These are phyloP conservation scores for Nasturtium officinale DNA, from an alignment of 345 rosid genomes.

Conservation along the genomic window DNA sequence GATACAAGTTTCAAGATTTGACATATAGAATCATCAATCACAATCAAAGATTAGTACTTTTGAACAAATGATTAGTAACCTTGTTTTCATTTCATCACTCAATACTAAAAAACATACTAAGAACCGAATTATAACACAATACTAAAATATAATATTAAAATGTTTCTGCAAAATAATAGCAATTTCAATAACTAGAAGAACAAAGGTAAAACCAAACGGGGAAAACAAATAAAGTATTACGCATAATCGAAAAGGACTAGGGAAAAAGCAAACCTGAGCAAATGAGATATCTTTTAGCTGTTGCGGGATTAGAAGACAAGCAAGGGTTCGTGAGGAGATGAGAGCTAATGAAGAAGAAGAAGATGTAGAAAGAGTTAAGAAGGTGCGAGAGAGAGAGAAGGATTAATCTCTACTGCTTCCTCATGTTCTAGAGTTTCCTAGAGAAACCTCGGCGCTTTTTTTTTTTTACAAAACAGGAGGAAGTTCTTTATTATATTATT, in stretches of 20 bases:
- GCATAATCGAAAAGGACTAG: background rate
- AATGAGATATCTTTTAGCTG: slow-evolving; percentile 11
- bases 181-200: background rate
- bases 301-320: background rate
- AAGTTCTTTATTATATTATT: background rate
- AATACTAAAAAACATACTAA: background rate
- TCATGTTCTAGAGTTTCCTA: slow-evolving; percentile 56
- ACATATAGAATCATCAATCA: background rate
- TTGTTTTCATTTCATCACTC: background rate
- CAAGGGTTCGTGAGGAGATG: background rate
- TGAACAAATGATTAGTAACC: background rate
- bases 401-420: background rate
- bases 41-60: background rate
- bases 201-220: background rate
- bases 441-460: slow-evolving; percentile 37
- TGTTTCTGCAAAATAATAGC: background rate
- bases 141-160: background rate
- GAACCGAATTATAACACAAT: background rate
- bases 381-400: slow-evolving; percentile 34
- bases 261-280: slow-evolving; percentile 23
- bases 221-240: background rate
- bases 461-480: slow-evolving; percentile 28
- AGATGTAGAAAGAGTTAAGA: slow-evolving; percentile 19
- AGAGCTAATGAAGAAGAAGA: background rate
- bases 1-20: slow-evolving; percentile 2